Evolutionary conservation across 1,139 yeast species (phyloP).

Genomic region (Sugiyamaella neomexicana): DNA sequence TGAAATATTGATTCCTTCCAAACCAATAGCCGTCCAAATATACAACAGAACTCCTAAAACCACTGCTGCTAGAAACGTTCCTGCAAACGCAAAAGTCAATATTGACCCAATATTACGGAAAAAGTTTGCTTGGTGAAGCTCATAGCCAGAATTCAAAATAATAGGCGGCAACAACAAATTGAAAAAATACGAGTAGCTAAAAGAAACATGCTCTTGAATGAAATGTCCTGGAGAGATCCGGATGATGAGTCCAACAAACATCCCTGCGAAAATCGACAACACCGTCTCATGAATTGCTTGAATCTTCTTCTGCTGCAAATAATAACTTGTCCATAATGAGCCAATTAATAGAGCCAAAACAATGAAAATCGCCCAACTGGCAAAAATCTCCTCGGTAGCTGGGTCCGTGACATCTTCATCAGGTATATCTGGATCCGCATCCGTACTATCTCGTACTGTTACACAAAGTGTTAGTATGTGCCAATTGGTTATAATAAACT

Average conservation of each 20-base stretch:
- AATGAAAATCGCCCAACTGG: slow-evolving; percentile 96
- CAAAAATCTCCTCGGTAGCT: slow-evolving; percentile 91
- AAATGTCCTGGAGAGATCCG: slow-evolving; percentile 93
- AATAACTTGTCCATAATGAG: slow-evolving; percentile 94
- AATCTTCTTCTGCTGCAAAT: slow-evolving; percentile 84
- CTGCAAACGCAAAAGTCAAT: slow-evolving; percentile 93
- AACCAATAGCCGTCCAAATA: slow-evolving; percentile 87
- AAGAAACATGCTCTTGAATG: slow-evolving; percentile 94
- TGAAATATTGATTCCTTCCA: slow-evolving; percentile 83
- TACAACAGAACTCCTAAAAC: slow-evolving; percentile 84
- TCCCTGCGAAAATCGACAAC: slow-evolving; percentile 90
- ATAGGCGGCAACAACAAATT: slow-evolving; percentile 94
- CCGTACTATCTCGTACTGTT: slow-evolving; percentile 41
- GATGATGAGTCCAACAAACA: slow-evolving; percentile 90
- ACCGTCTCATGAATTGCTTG: slow-evolving; percentile 97
- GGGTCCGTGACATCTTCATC: slow-evolving; percentile 79
- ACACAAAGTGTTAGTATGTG: not conserved
- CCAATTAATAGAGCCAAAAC: slow-evolving; percentile 75
- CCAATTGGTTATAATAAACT: no score
- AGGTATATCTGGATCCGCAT: slow-evolving; percentile 43
- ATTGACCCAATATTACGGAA: slow-evolving; percentile 91
- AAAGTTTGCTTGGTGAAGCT: slow-evolving; percentile 91
- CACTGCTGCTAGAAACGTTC: slow-evolving; percentile 88
- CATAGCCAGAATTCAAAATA: slow-evolving; percentile 93
- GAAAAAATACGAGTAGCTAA: slow-evolving; percentile 91